A percentile compares a stretch with the other conserved stretches of the same genome.
phyloP scores from a whole-genome alignment of 352 stramenopile species.

The Globisporangium parvum region DNA sequence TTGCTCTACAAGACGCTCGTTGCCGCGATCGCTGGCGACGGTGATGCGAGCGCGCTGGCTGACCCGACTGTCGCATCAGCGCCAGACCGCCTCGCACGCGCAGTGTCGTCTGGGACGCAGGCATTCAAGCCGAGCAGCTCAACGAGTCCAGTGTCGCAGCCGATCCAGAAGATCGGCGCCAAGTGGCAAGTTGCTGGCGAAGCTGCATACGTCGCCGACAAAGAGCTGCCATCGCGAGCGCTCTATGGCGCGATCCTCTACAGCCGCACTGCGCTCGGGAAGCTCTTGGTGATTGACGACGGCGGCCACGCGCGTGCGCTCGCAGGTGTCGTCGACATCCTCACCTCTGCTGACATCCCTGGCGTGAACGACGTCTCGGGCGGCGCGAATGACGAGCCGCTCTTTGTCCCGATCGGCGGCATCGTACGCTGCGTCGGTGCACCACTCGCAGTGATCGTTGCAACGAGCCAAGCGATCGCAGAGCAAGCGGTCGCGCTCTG shows the following conservation, averaged over 20 bases:
- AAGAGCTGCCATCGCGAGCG: constrained; percentile 48
- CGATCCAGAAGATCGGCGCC: constrained; percentile 46
- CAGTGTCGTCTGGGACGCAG: constrained; percentile 36
- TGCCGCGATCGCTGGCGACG: constrained; percentile 20
- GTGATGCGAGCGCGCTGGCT: constrained; percentile 3
- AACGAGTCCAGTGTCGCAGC: constrained; percentile 31
- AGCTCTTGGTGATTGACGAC: constrained; percentile 92
- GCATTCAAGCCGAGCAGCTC: constrained; percentile 46
- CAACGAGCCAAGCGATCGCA: constrained; percentile 30
- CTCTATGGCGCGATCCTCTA: constrained; percentile 89
- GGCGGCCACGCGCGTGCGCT: constrained; percentile 92
- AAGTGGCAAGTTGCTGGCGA: constrained; percentile 54
- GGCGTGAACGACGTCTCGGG: constrained; percentile 85
- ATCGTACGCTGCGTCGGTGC: constrained; percentile 31
- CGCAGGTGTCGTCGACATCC: constrained; percentile 74
- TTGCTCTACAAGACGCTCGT: constrained; percentile 96
- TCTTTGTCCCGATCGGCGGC: constrained; percentile 40
- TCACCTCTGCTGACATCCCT: constrained; percentile 71
- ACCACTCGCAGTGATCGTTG: constrained; percentile 37
- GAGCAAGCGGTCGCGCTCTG: constrained; percentile 84
- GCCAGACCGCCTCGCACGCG: constrained; percentile 22
- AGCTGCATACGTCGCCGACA: constrained; percentile 47
- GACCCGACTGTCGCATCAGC: constrained; percentile 15
- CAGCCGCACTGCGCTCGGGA: constrained; percentile 57
- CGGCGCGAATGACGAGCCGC: constrained; percentile 36